Percentiles rank a stretch among this genome's conserved stretches.
Conservation (phyloP, 345 rosid genomes). For the Camelina neglecta region DNA sequence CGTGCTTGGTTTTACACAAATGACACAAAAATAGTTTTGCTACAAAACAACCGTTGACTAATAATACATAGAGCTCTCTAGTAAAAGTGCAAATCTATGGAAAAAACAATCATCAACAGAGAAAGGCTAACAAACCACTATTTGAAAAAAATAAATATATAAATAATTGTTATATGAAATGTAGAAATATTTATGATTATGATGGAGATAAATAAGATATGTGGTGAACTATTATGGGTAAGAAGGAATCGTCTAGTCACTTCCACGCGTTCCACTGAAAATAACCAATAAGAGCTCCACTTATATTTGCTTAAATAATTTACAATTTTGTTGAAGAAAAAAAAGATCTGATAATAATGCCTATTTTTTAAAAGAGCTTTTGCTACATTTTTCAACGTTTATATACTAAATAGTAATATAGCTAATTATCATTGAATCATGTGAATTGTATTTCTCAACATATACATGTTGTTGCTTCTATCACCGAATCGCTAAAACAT, state of each 20-base stretch:
- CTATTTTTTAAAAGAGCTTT: neutral
- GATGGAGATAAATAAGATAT: neutral
- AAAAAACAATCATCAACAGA: neutral
- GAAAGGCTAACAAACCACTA: neutral
- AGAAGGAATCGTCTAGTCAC: constrained; percentile 3
- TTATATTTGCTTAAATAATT: neutral
- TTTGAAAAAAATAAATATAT: too few relatives aligned
- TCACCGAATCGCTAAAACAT: too few relatives aligned
- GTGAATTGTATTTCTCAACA: too few relatives aligned
- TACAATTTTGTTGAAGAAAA: neutral
- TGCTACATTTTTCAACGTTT: neutral
- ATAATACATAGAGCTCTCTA: neutral
- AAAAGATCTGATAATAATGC: too few relatives aligned
- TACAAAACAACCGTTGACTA: neutral
- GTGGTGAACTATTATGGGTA: neutral
- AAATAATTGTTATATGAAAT: neutral
- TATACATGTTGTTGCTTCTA: too few relatives aligned
- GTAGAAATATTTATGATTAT: neutral
- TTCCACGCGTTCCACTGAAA: constrained; percentile 2
- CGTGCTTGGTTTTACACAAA: neutral
- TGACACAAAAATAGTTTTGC: too few relatives aligned
- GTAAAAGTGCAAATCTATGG: neutral
- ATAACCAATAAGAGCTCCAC: neutral
- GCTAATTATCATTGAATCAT: too few relatives aligned
- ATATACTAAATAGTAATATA: neutral